Evolutionary conservation across 805 yeast species (phyloP).

Genomic region (Myxozyma melibiosi): DNA sequence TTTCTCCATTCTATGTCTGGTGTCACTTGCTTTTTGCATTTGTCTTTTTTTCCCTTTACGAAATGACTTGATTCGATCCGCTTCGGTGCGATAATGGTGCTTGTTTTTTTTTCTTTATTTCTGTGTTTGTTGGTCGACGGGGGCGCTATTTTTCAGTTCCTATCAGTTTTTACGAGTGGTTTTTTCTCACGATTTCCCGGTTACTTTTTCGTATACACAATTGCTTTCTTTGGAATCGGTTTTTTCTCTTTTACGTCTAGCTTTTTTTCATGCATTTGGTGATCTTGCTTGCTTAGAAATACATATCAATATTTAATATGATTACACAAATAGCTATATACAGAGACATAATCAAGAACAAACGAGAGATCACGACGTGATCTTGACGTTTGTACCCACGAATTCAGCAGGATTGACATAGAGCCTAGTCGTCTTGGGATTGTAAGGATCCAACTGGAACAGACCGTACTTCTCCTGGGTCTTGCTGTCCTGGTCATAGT

Average conservation of each 20-base stretch:
- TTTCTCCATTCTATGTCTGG: no score
- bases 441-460: slow-evolving; percentile 25
- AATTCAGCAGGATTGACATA: slow-evolving; percentile 21
- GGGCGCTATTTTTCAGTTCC: neutral
- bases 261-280: no score
- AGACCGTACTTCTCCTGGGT: slow-evolving; percentile 19
- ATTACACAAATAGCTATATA: slow-evolving; percentile 1
- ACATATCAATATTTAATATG: no score
- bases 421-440: slow-evolving; percentile 23
- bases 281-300: no score
- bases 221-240: neutral
- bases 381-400: slow-evolving; percentile 29
- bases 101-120: neutral
- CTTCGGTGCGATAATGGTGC: neutral
- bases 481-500: slow-evolving; percentile 16
- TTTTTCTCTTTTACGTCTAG: no score
- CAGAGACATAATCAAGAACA: neutral
- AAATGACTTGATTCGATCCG: no score
- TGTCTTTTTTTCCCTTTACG: neutral
- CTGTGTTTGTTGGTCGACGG: neutral
- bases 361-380: neutral
- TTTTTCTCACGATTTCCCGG: no score
- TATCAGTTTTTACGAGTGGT: no score
- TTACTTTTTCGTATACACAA: no score
- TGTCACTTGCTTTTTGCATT: neutral